Percentiles rank a stretch among this genome's conserved stretches.
These are phyloP conservation scores for Diaporthe caulivora DNA, from an alignment of 2,329 filamentous ascomycete species.

Conservation along the genomic window DNA sequence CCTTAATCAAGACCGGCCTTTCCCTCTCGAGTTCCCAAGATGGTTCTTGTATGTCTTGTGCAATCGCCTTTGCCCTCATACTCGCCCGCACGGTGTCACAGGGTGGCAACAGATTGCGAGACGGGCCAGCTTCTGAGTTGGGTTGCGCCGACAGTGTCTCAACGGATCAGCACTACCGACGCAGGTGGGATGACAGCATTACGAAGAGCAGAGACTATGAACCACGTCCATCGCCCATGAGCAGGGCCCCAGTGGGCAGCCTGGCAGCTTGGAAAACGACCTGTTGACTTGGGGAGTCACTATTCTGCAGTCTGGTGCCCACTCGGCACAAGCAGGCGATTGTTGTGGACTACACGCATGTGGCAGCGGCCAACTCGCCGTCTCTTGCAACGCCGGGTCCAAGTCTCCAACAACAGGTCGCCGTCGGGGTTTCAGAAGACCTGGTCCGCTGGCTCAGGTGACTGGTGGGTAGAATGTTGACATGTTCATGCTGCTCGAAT, in stretches of 20 bases:
- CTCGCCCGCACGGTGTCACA: constrained; percentile 29
- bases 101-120: constrained; percentile 38
- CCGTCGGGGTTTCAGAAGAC: constrained; percentile 26
- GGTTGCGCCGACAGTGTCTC: constrained; percentile 37
- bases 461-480: constrained; percentile 21
- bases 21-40: not conserved
- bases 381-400: constrained; percentile 24
- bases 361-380: constrained; percentile 1
- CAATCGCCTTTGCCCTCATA: not conserved
- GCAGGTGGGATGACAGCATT: constrained; percentile 34
- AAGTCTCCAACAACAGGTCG: constrained; percentile 4
- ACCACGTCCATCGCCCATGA: not conserved
- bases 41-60: constrained; percentile 16
- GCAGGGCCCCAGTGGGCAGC: not conserved
- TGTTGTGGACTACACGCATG: not conserved
- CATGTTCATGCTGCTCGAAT: constrained; percentile 30
- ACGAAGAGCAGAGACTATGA: constrained; percentile 33
- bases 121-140: constrained; percentile 23
- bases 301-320: not conserved
- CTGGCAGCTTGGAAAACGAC: constrained; percentile 10
- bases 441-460: constrained; percentile 24
- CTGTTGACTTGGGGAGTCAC: too few relatives aligned
- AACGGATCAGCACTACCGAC: constrained; percentile 37
- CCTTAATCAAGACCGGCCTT: constrained; percentile 29
- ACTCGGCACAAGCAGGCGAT: not conserved